Evolutionary conservation across 2,329 filamentous ascomycete species (phyloP).

Genomic region (Hymenoscyphus fructigenus): DNA sequence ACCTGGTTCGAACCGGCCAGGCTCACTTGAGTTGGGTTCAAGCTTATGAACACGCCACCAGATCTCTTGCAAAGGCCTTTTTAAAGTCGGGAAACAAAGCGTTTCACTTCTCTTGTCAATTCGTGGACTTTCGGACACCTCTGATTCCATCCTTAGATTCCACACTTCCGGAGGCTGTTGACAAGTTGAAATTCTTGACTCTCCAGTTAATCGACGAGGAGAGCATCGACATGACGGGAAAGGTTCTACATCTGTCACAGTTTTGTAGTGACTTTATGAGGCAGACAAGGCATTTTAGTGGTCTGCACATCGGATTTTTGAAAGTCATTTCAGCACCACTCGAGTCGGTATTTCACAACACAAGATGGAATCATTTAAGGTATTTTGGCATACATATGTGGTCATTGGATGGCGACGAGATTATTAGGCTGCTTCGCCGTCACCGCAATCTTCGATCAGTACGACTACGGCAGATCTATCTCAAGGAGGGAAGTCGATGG

Average conservation of each 20-base stretch:
- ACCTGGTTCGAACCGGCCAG: slow-evolving; percentile 47
- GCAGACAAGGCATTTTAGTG: slow-evolving; percentile 58
- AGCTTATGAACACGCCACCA: slow-evolving; percentile 50
- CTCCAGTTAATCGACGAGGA: slow-evolving; percentile 53
- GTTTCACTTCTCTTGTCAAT: slow-evolving; percentile 45
- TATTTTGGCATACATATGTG: slow-evolving; percentile 66
- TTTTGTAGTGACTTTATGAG: slow-evolving; percentile 59
- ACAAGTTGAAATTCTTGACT: slow-evolving; percentile 60
- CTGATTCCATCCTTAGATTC: slow-evolving; percentile 47
- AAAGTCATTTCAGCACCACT: slow-evolving; percentile 55
- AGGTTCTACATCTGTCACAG: slow-evolving; percentile 56
- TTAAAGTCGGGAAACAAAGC: slow-evolving; percentile 42
- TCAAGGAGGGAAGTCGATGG: slow-evolving; percentile 61
- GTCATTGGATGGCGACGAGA: slow-evolving; percentile 59
- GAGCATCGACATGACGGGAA: slow-evolving; percentile 50
- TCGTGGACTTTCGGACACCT: slow-evolving; percentile 61
- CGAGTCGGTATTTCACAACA: slow-evolving; percentile 61
- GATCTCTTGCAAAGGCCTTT: neutral
- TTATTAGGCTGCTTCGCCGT: slow-evolving; percentile 55
- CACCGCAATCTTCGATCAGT: slow-evolving; percentile 59
- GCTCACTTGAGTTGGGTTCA: slow-evolving; percentile 56
- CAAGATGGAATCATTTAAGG: slow-evolving; percentile 59
- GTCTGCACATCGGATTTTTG: slow-evolving; percentile 65
- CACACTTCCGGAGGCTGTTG: slow-evolving; percentile 51
- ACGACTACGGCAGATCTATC: slow-evolving; percentile 57